These are phyloP conservation scores for Andrographis paniculata DNA, from an alignment of 305 asterid genomes.

Conservation along the genomic window DNA sequence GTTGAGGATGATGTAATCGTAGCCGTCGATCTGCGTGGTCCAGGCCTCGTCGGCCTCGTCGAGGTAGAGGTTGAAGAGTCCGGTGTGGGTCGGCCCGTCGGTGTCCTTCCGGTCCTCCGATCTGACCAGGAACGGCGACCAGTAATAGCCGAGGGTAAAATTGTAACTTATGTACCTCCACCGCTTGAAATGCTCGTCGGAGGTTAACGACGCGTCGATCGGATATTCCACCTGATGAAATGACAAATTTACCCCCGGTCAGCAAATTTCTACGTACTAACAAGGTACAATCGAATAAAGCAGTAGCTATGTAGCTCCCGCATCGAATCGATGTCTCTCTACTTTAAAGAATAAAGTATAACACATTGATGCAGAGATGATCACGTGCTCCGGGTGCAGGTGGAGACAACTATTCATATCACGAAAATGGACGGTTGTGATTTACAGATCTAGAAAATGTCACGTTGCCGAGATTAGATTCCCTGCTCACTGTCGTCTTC, in stretches of 20 bases:
- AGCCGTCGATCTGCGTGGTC: slow-evolving; percentile 43
- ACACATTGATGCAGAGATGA: too few species aligned
- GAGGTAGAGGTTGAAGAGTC: slow-evolving; percentile 61
- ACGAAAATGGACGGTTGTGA: neutral
- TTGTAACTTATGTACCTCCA: slow-evolving; percentile 59
- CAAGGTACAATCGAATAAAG: too few species aligned
- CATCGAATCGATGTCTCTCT: too few species aligned
- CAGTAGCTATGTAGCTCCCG: too few species aligned
- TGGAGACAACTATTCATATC: neutral
- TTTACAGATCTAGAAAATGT: slow-evolving; percentile 22
- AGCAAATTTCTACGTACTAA: too few species aligned
- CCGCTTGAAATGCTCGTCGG: slow-evolving; percentile 50
- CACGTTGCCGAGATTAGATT: slow-evolving; percentile 28
- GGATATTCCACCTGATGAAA: slow-evolving; percentile 59
- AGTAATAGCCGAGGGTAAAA: slow-evolving; percentile 53
- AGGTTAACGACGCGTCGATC: slow-evolving; percentile 37
- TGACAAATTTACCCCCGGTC: too few species aligned
- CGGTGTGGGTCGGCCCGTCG: slow-evolving; percentile 49
- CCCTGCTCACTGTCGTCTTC: slow-evolving; percentile 32
- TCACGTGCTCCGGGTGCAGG: too few species aligned
- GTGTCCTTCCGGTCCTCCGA: slow-evolving; percentile 22
- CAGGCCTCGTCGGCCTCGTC: slow-evolving; percentile 65
- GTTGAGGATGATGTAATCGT: slow-evolving; percentile 51
- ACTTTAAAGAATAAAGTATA: too few species aligned
- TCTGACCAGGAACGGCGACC: slow-evolving; percentile 58